These are phyloP conservation scores for Phenoliferia sp. DNA, from an alignment of 1,284 basidiomycete genomes.

Conservation along the genomic window DNA sequence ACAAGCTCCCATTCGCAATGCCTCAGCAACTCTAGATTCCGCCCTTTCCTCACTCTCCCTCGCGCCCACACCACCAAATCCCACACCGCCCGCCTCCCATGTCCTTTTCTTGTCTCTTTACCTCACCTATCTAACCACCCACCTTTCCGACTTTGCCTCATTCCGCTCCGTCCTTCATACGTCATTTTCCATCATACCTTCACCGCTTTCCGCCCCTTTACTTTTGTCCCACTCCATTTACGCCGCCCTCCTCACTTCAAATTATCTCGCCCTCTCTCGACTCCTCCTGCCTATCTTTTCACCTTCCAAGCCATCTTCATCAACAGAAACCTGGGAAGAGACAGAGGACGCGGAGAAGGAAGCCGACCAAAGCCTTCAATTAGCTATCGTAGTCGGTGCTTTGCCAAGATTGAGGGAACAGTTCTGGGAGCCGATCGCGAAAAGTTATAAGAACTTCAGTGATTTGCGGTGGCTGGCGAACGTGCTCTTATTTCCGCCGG, in stretches of 20 bases:
- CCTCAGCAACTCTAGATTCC: neutral
- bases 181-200: neutral
- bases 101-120: slow-evolving; percentile 11
- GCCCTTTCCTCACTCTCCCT: slow-evolving; percentile 6
- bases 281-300: neutral
- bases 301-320: neutral
- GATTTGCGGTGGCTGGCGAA: slow-evolving; percentile 7
- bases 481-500: slow-evolving; percentile 15
- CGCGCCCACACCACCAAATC: neutral
- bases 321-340: neutral
- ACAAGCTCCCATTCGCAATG: neutral
- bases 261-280: slow-evolving; percentile 2
- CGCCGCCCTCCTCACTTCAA: slow-evolving; percentile 7
- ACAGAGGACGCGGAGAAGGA: neutral
- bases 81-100: neutral
- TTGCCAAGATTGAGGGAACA: neutral
- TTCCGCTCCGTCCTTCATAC: slow-evolving; percentile 9
- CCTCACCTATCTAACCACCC: slow-evolving; percentile 17
- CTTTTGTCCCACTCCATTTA: slow-evolving; percentile 4
- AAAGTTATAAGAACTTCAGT: slow-evolving; percentile 9
- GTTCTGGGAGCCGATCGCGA: slow-evolving; percentile 1
- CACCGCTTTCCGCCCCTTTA: slow-evolving; percentile 2
- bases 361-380: slow-evolving; percentile 4
- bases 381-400: neutral
- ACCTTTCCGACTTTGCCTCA: neutral